These are phyloP conservation scores for Salix purpurea DNA, from an alignment of 345 rosid genomes.

Conservation along the genomic window DNA sequence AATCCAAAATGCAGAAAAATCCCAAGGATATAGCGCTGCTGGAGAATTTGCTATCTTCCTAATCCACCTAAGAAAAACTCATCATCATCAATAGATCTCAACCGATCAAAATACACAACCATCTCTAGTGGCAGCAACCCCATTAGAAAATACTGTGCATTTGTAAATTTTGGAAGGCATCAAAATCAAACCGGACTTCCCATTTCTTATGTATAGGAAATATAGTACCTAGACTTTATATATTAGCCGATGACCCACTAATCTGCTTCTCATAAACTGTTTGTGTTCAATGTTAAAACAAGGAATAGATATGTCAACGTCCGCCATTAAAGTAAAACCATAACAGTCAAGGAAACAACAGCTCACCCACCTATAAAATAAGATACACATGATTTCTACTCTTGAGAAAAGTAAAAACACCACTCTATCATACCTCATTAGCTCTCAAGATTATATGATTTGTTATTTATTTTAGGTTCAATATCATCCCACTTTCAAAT, in stretches of 20 bases:
- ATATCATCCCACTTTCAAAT: not conserved
- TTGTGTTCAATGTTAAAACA: not conserved
- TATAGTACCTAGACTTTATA: not conserved
- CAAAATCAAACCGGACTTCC: not conserved
- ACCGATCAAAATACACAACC: not conserved
- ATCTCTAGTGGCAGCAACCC: not conserved
- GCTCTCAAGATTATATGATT: not conserved
- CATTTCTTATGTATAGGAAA: too few species aligned
- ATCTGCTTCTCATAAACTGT: not conserved
- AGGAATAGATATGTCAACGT: not conserved
- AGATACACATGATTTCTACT: conserved; percentile 6
- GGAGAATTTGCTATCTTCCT: not conserved
- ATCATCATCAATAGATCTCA: not conserved
- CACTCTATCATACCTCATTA: not conserved
- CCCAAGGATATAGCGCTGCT: not conserved
- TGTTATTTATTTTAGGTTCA: not conserved
- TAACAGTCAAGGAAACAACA: not conserved
- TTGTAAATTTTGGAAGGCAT: too few species aligned
- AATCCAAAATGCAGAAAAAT: not conserved
- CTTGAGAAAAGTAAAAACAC: not conserved
- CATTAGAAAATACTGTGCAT: not conserved
- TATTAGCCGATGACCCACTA: not conserved
- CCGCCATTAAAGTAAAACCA: not conserved
- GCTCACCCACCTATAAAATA: not conserved
- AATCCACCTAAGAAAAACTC: not conserved